Evolutionary conservation across 2,329 filamentous ascomycete genomes (phyloP).

Genomic region (Leptodontidium sp.): DNA sequence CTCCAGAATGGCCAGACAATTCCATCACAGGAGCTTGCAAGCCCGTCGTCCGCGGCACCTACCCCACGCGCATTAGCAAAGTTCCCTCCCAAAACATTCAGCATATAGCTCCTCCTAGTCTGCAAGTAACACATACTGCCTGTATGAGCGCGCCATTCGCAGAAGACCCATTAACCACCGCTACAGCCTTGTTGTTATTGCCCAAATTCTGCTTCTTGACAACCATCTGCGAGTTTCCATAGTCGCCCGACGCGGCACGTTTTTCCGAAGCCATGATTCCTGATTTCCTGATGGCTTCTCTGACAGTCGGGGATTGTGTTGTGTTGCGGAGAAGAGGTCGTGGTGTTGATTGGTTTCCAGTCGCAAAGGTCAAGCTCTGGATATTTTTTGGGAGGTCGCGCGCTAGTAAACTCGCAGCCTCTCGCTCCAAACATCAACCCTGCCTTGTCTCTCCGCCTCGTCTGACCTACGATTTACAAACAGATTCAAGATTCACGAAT

Average conservation of each 20-base stretch:
- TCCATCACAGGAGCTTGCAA: constrained; percentile 95
- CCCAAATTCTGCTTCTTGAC: constrained; percentile 87
- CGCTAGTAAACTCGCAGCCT: constrained; percentile 24
- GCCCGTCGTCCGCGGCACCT: constrained; percentile 82
- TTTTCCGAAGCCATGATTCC: constrained; percentile 85
- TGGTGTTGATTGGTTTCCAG: constrained; percentile 14
- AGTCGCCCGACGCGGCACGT: constrained; percentile 85
- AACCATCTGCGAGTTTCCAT: constrained; percentile 79
- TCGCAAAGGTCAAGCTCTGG: constrained; percentile 14
- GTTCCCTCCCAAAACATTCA: constrained; percentile 31
- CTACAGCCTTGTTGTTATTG: constrained; percentile 57
- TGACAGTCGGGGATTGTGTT: not conserved
- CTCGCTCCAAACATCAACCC: constrained; percentile 8
- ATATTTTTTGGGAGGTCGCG: constrained; percentile 16
- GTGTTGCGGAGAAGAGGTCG: constrained; percentile 9
- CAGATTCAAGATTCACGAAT: not conserved
- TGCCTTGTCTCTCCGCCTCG: constrained; percentile 2
- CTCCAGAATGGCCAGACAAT: constrained; percentile 80
- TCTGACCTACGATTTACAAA: not conserved
- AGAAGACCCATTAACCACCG: constrained; percentile 62
- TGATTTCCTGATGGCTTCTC: not conserved
- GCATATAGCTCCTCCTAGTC: constrained; percentile 27
- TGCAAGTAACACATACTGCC: constrained; percentile 59
- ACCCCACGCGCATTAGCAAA: constrained; percentile 39
- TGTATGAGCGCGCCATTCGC: constrained; percentile 71